Evolutionary conservation across 441 rosid genomes (phyloP), one percentile per base, ranked within the genome.

Genomic region (Gossypium trilobum): DNA sequence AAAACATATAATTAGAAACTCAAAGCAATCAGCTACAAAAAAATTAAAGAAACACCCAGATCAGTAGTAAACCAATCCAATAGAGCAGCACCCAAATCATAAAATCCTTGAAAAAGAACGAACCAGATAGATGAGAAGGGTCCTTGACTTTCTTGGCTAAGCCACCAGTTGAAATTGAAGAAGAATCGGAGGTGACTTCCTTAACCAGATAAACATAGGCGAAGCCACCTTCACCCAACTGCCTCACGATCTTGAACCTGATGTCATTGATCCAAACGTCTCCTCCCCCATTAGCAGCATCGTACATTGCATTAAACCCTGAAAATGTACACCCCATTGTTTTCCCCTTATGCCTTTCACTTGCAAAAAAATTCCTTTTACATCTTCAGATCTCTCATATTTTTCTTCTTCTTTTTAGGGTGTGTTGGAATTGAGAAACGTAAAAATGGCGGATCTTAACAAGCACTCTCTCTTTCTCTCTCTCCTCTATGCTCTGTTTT

Each of bases 241-340:
- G 99, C 84, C 93, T 83, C 59, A 91, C 71, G 78, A 93, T 73
- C 82, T 88, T 88, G 87, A 85, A 95, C 63, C 95, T 76, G 84
- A 90, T 93, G 61, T 93, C 99, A 76, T 95, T 95, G 92, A 95
- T 95, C 99, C 99, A 95, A 10, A 91, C 93, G 60, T 95, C 98
- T 27, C 88, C 96, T 65, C 90, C 96, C 0, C 96, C 95, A 46
- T 89, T 91, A 0, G 84, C 97, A 66, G 93, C 86, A 80, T 89
- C 98, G 91, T 95, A 95, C 2, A 95, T 81, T 50, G 97, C 87
- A 73, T 91, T 90, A 82, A 95, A 77, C 68, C 99, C 99, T 9
- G 99, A 95, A 78, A 95, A 89, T 67, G 93, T 63, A 81, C 99
- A 95, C 10, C 99, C 98, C 99, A 92, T 77, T 72, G 13, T 77